Evolutionary conservation across 805 yeast species (phyloP), one percentile per base, ranked within the genome.

Genomic region (Zygosaccharomyces lentus): DNA sequence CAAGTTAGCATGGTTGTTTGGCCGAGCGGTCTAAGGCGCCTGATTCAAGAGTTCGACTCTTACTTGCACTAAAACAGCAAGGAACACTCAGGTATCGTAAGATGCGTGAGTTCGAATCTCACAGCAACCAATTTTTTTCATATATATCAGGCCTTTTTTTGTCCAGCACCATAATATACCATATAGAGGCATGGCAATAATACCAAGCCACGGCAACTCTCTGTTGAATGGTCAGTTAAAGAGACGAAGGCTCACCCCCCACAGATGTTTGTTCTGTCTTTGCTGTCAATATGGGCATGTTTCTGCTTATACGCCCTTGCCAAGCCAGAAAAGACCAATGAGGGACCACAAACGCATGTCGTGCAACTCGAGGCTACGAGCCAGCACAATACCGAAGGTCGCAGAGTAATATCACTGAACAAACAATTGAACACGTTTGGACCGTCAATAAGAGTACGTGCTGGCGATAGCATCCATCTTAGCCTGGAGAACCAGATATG

Each of bases 1-100:
- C n/a, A 16, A 21, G 9, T 15, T 6, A 17, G 4, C 6, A 2
- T 26, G 60, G 60, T 56, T 56, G 58, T 56, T 55, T 56, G 60
- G 60, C 58, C 58, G 60, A 56, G 60, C 60, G 60, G 60, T 54
- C 60, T 56, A 56, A 56, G 60, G 60, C 60, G 60, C 58, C 60
- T 55, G 60, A 56, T 56, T 54, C 60, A 56, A 56, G 60, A 56
- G 52, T 49, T 51, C 56, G 50, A 49, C 45, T 53, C 60, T 51
- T 49, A 50, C 39, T 34, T 15, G 45, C 45, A 37, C 48, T 36
- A 48, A 30, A 43, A 47, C 34, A n/a, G 32, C 40, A 30, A 40
- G 57, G 60, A 53, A 53, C 40, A 27, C 60, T 56, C 60, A 55
- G 60, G 58, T 56, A 56, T 56, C 58, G 60, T 53, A 56, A 56